Conservation (phyloP, 352 stramenopile genomes). For the Phytophthora tubulina region DNA sequence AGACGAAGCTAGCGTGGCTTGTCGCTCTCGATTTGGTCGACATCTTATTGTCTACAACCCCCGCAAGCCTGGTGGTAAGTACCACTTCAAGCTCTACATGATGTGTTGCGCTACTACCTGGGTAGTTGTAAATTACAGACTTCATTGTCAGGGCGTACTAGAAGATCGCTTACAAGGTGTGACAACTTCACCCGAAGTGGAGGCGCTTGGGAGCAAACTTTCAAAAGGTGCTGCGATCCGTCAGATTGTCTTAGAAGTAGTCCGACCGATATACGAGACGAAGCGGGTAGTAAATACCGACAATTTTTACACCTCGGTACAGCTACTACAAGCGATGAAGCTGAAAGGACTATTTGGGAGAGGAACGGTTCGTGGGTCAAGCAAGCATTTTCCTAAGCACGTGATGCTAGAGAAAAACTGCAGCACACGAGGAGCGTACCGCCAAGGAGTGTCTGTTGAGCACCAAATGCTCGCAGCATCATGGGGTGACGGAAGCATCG, state of each 20-base stretch:
- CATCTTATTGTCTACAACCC: slow-evolving; percentile 43
- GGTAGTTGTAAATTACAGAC: slow-evolving; percentile 35
- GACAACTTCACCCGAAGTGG: not conserved
- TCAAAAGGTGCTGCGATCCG: slow-evolving; percentile 8
- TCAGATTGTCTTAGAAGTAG: slow-evolving; percentile 38
- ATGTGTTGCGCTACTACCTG: slow-evolving; percentile 42
- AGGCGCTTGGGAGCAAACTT: not conserved
- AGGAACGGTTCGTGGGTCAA: slow-evolving; percentile 22
- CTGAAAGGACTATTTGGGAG: slow-evolving; percentile 32
- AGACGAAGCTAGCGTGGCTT: slow-evolving; percentile 22
- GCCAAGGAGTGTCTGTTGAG: slow-evolving; percentile 21
- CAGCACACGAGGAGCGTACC: slow-evolving; percentile 11
- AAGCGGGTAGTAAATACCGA: slow-evolving; percentile 41
- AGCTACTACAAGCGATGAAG: slow-evolving; percentile 33
- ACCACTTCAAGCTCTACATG: slow-evolving; percentile 49
- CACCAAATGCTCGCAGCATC: slow-evolving; percentile 34
- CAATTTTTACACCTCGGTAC: slow-evolving; percentile 49
- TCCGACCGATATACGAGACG: slow-evolving; percentile 22
- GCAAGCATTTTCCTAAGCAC: slow-evolving; percentile 41
- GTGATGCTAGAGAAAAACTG: slow-evolving; percentile 22
- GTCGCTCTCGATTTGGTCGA: slow-evolving; percentile 29
- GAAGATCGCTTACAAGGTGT: slow-evolving; percentile 31
- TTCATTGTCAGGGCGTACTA: slow-evolving; percentile 38
- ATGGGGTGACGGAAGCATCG: slow-evolving; percentile 39
- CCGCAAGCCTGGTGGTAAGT: slow-evolving; percentile 41